Conservation (phyloP, 75 land plant genomes). For the Cupressus sempervirens region DNA sequence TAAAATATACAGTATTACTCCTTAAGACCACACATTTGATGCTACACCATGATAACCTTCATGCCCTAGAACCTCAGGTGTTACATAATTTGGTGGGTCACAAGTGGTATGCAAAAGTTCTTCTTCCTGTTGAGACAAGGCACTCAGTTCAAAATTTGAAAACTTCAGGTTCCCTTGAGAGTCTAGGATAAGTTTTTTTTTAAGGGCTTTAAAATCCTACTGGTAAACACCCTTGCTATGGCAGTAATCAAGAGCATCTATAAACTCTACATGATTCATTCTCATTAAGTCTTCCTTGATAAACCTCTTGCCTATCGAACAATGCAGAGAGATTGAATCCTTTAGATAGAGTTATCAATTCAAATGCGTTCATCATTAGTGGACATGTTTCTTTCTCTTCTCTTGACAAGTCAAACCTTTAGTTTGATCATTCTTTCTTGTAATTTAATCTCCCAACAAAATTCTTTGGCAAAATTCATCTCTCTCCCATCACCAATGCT, state of each 20-base stretch:
- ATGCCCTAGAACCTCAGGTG: slow-evolving; percentile 69
- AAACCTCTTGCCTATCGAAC: slow-evolving; percentile 15
- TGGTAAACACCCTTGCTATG: slow-evolving; percentile 77
- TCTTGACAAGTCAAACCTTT: too few species aligned
- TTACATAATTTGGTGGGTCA: slow-evolving; percentile 90
- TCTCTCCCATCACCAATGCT: too few species aligned
- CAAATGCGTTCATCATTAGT: too few species aligned
- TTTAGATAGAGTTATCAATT: too few species aligned
- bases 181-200: slow-evolving; percentile 82
- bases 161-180: slow-evolving; percentile 58
- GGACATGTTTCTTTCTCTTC: too few species aligned
- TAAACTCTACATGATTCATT: slow-evolving; percentile 59
- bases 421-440: too few species aligned
- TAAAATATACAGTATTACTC: slow-evolving; percentile 75
- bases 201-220: slow-evolving; percentile 77
- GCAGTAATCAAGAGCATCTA: slow-evolving; percentile 71
- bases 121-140: slow-evolving; percentile 66
- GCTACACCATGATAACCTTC: slow-evolving; percentile 83
- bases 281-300: slow-evolving; percentile 60
- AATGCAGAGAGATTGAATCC: too few species aligned
- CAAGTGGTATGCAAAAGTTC: slow-evolving; percentile 78
- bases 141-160: slow-evolving; percentile 85
- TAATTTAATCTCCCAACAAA: too few species aligned
- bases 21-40: slow-evolving; percentile 88
- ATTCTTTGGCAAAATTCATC: too few species aligned